Conservation (phyloP, 768 basidiomycete genomes). For the Trametes villosa region DNA sequence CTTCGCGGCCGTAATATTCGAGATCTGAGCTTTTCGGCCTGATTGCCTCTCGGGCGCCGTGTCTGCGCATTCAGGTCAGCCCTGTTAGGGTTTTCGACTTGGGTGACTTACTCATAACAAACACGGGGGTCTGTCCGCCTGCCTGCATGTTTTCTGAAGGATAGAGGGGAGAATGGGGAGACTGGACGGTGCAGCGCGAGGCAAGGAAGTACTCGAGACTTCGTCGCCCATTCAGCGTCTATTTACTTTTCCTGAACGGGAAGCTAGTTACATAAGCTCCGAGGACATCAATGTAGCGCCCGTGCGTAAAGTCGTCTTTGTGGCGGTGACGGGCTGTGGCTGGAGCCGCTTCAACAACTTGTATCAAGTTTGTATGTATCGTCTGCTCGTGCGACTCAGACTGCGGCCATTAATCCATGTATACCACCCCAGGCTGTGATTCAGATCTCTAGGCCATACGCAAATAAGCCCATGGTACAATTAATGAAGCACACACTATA, state of each 20-base stretch:
- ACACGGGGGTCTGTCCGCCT: constrained; percentile 73
- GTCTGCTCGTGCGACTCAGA: too few relatives aligned
- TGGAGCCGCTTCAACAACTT: too few relatives aligned
- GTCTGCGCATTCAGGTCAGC: constrained; percentile 52
- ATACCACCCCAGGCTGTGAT: too few relatives aligned
- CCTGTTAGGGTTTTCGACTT: neutral
- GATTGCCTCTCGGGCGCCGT: constrained; percentile 92
- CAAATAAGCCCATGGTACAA: too few relatives aligned
- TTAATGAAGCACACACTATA: too few relatives aligned
- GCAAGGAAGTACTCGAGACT: constrained; percentile 17
- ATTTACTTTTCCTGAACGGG: neutral
- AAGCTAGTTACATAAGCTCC: neutral
- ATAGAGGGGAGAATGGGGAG: neutral
- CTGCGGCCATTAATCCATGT: too few relatives aligned
- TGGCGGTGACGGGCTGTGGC: too few relatives aligned
- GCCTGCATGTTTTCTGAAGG: constrained; percentile 33
- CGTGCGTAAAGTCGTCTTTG: too few relatives aligned
- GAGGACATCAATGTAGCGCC: too few relatives aligned
- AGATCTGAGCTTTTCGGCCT: constrained; percentile 93
- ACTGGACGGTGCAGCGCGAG: constrained; percentile 7
- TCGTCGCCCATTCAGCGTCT: neutral
- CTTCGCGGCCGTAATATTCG: constrained; percentile 97
- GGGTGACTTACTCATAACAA: constrained; percentile 72
- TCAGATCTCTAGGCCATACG: too few relatives aligned
- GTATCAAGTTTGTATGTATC: too few relatives aligned